Evolutionary conservation across 2,329 filamentous ascomycete genomes (phyloP), one percentile per base, ranked within the genome.

Genomic region (Pseudonectria buxi): DNA sequence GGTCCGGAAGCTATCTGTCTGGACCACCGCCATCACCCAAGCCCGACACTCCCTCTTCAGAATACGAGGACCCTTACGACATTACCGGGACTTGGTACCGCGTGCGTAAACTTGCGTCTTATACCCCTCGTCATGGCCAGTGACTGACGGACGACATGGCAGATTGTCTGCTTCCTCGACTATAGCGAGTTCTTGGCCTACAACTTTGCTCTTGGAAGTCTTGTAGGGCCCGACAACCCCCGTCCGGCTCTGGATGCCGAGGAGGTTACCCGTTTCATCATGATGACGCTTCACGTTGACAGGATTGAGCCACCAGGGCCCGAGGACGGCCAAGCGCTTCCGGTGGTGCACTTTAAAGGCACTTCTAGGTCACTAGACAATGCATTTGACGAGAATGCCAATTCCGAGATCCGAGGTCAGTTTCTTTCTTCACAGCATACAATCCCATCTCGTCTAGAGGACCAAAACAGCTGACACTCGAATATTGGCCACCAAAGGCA

Each of bases 111-210:
- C n/a, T n/a, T n/a, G n/a, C n/a, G n/a, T n/a, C n/a, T n/a, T 16
- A 11, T 24, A 35, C 33, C 27, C 18, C 18, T 24, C 24, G 12
- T 10, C 26, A 12, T 10, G 14, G 6, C 2, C 6, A 9, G 24
- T 24, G 24, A 26, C 39, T 51, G 34, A 54, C 47, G 33, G 18
- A 40, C 25, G 39, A 50, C 31, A 37, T 34, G 24, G 10, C 39
- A 65, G 59, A 51, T 71, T 25, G 59, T 70, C 3, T 71, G 63
- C 44, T 74, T 72, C 43, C 56, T 76, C 41, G 82, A 87, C 55
- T 87, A 83, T 54, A 76, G 72, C 47, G 83, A 88, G 53, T 76
- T 89, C 25, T 83, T 80, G 55, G 62, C 64, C 14, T 87, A 79
- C 64, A 89, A 89, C 53, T 87, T 87, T 51, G 63, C 62, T n/a